Evolutionary conservation across 129 eudicot genomes (phyloP).

Genomic region (Apium graveolens): DNA sequence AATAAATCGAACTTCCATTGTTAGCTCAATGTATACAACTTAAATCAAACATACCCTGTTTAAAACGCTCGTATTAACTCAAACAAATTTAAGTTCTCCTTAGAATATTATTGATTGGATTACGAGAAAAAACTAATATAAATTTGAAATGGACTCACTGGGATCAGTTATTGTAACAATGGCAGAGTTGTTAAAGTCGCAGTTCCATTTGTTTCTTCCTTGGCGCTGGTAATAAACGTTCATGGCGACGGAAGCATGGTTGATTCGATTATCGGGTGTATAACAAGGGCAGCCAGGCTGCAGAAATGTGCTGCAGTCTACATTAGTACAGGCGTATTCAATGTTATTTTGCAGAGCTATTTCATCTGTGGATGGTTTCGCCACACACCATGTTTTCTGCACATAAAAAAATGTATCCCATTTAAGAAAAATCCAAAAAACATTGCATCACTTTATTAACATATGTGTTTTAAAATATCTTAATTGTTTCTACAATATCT

Average conservation of each 20-base stretch:
- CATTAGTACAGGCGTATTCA: background rate
- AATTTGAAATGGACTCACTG: background rate
- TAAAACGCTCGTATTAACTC: background rate
- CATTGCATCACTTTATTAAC: background rate
- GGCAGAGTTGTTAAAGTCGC: background rate
- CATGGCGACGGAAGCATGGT: background rate
- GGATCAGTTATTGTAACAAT: background rate
- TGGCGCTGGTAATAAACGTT: background rate
- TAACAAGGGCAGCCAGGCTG: background rate
- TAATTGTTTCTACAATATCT: background rate
- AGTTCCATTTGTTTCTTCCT: background rate
- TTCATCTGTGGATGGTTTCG: background rate
- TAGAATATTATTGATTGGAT: no score
- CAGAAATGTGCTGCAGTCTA: background rate
- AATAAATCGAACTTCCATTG: background rate
- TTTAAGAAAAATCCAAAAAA: background rate
- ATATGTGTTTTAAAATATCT: background rate
- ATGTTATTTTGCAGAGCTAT: background rate
- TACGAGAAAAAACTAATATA: background rate
- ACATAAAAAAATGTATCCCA: background rate
- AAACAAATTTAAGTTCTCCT: background rate
- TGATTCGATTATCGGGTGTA: background rate
- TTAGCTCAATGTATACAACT: no score
- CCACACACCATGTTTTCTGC: background rate
- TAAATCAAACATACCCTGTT: background rate